Evolutionary conservation across 2,329 filamentous ascomycete genomes (phyloP).

Genomic region (Alternaria sp.): DNA sequence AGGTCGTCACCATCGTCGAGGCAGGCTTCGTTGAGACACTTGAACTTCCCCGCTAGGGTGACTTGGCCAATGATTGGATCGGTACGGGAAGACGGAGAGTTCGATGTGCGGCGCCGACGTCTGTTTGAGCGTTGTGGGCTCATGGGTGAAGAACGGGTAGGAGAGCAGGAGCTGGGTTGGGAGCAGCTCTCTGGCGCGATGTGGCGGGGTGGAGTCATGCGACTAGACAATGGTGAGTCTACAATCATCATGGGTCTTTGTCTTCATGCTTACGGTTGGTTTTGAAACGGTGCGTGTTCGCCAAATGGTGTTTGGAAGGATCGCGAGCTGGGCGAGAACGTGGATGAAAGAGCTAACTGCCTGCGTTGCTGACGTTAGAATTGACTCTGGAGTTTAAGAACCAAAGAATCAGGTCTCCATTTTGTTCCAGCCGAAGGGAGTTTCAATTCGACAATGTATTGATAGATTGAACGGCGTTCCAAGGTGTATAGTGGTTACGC

Average conservation of each 20-base stretch:
- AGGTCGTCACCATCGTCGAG: constrained; percentile 3
- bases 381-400: not conserved
- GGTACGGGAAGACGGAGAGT: not conserved
- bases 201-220: not conserved
- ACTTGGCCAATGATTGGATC: constrained; percentile 33
- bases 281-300: not conserved
- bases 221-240: not conserved
- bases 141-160: not conserved
- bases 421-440: too few species aligned
- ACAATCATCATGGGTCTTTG: not conserved
- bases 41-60: constrained; percentile 29
- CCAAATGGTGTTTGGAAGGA: not conserved
- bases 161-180: not conserved
- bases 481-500: not conserved
- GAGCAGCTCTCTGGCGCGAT: not conserved
- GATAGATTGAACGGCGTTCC: not conserved
- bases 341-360: not conserved
- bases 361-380: not conserved
- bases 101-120: not conserved
- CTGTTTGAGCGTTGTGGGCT: not conserved
- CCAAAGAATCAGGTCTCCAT: not conserved
- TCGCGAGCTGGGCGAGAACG: not conserved
- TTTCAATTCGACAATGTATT: rapidly evolving
- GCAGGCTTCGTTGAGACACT: constrained; percentile 29
- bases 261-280: not conserved